phyloP scores from a whole-genome alignment of 129 eudicot genomes.

The Chrysanthemum lavandulifolium region DNA sequence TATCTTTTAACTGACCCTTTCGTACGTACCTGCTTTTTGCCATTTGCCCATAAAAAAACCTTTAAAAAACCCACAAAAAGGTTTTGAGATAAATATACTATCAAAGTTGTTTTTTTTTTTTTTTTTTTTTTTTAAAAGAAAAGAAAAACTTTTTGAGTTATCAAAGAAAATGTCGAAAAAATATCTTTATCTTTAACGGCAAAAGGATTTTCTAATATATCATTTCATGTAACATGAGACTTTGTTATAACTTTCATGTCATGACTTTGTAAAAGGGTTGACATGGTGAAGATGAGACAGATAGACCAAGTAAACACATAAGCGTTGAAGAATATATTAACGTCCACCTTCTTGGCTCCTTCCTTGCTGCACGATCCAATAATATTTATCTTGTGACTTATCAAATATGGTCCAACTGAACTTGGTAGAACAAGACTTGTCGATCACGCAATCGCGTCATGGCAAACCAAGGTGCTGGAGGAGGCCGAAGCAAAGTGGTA shows the following conservation, averaged over 20 bases:
- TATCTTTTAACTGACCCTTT: too few relatives aligned
- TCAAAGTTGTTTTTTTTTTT: too few relatives aligned
- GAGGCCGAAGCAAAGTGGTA: constrained; percentile 50
- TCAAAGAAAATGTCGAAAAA: too few relatives aligned
- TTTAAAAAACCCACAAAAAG: too few relatives aligned
- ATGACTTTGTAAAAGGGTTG: background rate
- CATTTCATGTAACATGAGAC: too few relatives aligned
- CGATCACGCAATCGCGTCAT: background rate
- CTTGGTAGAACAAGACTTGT: constrained; percentile 5
- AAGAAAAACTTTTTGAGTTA: too few relatives aligned
- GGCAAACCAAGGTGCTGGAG: constrained; percentile 22
- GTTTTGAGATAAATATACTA: too few relatives aligned
- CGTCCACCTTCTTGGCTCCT: constrained; percentile 13
- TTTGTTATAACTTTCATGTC: background rate
- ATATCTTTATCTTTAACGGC: too few relatives aligned
- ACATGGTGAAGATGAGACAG: background rate
- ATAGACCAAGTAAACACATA: constrained; percentile 21
- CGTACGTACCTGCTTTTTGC: too few relatives aligned
- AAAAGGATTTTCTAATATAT: too few relatives aligned
- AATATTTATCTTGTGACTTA: background rate
- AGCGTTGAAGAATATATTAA: background rate
- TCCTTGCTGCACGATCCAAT: constrained; percentile 24
- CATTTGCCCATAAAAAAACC: too few relatives aligned
- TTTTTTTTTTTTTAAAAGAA: too few relatives aligned
- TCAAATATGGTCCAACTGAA: background rate